A percentile compares a stretch with the other conserved stretches of the same genome.
These are phyloP conservation scores for Aspergillus phoenicis DNA, from an alignment of 2,329 filamentous ascomycete genomes.

Conservation along the genomic window DNA sequence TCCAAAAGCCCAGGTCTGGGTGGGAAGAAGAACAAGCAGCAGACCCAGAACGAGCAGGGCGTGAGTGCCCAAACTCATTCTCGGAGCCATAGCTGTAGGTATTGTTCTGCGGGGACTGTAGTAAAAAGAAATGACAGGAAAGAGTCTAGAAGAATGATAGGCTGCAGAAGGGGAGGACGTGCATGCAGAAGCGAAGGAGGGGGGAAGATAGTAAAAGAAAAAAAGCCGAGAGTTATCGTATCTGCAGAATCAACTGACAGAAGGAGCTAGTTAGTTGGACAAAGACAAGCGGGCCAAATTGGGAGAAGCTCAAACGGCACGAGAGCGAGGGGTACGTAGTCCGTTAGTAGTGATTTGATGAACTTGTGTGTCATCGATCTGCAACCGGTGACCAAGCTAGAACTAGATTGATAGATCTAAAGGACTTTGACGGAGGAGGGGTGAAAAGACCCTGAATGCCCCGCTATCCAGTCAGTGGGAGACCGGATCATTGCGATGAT, in stretches of 20 bases:
- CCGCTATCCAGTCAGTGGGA: constrained; percentile 11
- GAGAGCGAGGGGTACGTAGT: no score
- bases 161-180: neutral
- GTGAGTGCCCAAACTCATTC: constrained; percentile 30
- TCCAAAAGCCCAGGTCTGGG: constrained; percentile 47
- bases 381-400: neutral
- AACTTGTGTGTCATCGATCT: constrained; percentile 3
- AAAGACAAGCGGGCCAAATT: neutral
- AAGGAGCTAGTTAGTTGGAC: neutral
- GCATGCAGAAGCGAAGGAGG: constrained; percentile 6
- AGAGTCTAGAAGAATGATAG: constrained; percentile 1
- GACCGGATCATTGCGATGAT: neutral
- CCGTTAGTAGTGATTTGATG: neutral
- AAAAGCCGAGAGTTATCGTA: neutral
- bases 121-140: neutral
- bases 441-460: neutral
- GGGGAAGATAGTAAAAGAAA: neutral
- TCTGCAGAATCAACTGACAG: constrained; percentile 2
- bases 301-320: neutral
- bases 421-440: neutral
- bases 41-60: constrained; percentile 40
- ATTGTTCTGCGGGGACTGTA: constrained; percentile 20
- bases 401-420: neutral
- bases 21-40: constrained; percentile 40
- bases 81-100: constrained; percentile 17